phyloP scores from a whole-genome alignment of 169 alveolate genomes.

The Plasmodium fragile region DNA sequence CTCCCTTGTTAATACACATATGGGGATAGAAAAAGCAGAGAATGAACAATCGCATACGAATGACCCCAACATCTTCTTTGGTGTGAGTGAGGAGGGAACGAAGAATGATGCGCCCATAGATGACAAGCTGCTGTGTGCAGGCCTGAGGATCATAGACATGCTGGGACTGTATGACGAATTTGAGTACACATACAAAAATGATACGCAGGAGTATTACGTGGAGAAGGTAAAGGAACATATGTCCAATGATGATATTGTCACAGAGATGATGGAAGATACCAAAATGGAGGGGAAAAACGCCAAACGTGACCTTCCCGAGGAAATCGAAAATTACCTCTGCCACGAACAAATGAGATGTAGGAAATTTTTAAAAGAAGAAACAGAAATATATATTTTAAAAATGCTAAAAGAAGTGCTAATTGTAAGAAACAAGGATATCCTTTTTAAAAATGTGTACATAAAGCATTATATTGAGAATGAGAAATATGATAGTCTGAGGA shows the following conservation, averaged over 20 bases:
- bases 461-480: slow-evolving; percentile 59
- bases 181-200: slow-evolving; percentile 33
- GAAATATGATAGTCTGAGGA: slow-evolving; percentile 60
- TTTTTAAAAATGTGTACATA: slow-evolving; percentile 27
- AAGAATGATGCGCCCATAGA: background rate
- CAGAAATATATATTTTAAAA: slow-evolving; percentile 41
- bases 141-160: slow-evolving; percentile 19
- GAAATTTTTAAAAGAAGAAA: slow-evolving; percentile 48
- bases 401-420: slow-evolving; percentile 49
- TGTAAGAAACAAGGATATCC: slow-evolving; percentile 33
- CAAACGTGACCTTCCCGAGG: slow-evolving; percentile 28
- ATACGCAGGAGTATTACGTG: slow-evolving; percentile 31
- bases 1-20: background rate
- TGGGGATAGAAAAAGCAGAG: background rate
- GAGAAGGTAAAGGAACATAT: slow-evolving; percentile 1
- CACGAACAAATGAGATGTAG: slow-evolving; percentile 70
- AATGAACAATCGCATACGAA: background rate
- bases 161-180: slow-evolving; percentile 52
- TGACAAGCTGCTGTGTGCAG: slow-evolving; percentile 12
- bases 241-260: background rate
- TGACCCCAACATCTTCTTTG: background rate
- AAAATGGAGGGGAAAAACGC: background rate
- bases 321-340: slow-evolving; percentile 48
- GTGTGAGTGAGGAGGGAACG: background rate
- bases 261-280: background rate